Conservation (phyloP, 371 early-diverging fungal species). For the Mortierella sp. region DNA sequence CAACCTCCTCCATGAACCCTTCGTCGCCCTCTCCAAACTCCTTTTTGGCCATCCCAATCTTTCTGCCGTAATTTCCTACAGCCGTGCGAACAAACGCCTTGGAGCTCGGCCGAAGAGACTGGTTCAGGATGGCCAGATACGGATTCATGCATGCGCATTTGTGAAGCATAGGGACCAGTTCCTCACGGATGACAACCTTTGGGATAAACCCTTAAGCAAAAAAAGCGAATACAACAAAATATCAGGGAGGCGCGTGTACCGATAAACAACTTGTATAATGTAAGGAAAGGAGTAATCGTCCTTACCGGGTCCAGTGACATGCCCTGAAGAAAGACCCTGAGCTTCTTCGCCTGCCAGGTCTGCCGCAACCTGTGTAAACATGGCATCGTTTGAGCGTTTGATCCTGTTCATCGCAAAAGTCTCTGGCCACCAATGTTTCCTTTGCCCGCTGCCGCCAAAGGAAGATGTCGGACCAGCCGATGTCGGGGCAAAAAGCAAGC, state of each 20-base stretch:
- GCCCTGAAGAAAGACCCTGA: constrained; percentile 27
- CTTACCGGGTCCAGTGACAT: constrained; percentile 43
- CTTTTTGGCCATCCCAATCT: constrained; percentile 13
- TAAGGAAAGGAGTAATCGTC: too few relatives aligned
- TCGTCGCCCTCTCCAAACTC: constrained; percentile 54
- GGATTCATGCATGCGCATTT: constrained; percentile 31
- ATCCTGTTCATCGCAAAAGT: constrained; percentile 30
- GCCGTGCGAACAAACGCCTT: constrained; percentile 32
- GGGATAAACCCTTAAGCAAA: constrained; percentile 43
- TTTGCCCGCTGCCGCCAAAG: constrained; percentile 2
- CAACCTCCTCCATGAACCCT: constrained; percentile 32
- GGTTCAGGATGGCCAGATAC: constrained; percentile 24
- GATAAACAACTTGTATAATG: too few relatives aligned
- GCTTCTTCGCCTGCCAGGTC: constrained; percentile 37
- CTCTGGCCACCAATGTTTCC: constrained; percentile 52
- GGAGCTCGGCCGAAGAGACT: constrained; percentile 29
- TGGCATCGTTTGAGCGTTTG: constrained; percentile 33
- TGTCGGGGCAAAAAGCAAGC: constrained; percentile 35
- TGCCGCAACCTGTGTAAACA: constrained; percentile 23
- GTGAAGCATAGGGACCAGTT: constrained; percentile 38
- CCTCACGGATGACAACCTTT: constrained; percentile 40
- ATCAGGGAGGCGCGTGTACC: too few relatives aligned
- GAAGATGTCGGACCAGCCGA: constrained; percentile 14
- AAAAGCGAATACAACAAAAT: too few relatives aligned
- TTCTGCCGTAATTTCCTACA: constrained; percentile 30